Conservation (phyloP, 768 basidiomycete genomes). For the Suillus paluster region DNA sequence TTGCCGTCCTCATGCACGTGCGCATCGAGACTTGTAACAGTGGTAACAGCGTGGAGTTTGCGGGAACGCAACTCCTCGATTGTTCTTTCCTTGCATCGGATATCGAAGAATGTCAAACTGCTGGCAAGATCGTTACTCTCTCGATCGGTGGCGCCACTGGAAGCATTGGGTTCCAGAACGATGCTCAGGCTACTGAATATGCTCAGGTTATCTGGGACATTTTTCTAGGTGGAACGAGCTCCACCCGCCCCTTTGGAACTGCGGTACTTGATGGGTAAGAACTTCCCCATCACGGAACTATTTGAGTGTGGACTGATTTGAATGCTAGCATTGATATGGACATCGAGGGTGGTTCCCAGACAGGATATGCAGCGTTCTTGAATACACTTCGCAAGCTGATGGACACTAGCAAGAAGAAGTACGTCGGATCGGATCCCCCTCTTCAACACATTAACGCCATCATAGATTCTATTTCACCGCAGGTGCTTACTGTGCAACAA, state of each 20-base stretch:
- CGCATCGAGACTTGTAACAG: slow-evolving; percentile 44
- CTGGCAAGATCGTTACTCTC: slow-evolving; percentile 52
- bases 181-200: slow-evolving; percentile 42
- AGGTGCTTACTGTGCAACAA: slow-evolving; percentile 18
- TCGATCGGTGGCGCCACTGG: slow-evolving; percentile 50
- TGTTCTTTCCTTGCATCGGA: slow-evolving; percentile 45
- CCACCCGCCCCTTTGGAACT: slow-evolving; percentile 47
- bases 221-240: slow-evolving; percentile 50
- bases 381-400: neutral
- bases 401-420: neutral
- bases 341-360: slow-evolving; percentile 67
- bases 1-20: no score
- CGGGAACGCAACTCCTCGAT: slow-evolving; percentile 45
- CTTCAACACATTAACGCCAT: neutral
- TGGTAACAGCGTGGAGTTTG: slow-evolving; percentile 43
- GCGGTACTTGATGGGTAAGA: slow-evolving; percentile 52
- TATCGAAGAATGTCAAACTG: slow-evolving; percentile 48
- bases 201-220: slow-evolving; percentile 45
- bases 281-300: neutral
- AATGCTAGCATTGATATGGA: slow-evolving; percentile 65
- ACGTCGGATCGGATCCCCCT: neutral
- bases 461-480: slow-evolving; percentile 40
- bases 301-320: neutral
- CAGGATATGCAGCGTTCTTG: slow-evolving; percentile 52
- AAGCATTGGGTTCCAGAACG: slow-evolving; percentile 41